Base-by-base conservation (phyloP, 2,329 filamentous ascomycete genomes). In the Penicillium corylophilum region DNA sequence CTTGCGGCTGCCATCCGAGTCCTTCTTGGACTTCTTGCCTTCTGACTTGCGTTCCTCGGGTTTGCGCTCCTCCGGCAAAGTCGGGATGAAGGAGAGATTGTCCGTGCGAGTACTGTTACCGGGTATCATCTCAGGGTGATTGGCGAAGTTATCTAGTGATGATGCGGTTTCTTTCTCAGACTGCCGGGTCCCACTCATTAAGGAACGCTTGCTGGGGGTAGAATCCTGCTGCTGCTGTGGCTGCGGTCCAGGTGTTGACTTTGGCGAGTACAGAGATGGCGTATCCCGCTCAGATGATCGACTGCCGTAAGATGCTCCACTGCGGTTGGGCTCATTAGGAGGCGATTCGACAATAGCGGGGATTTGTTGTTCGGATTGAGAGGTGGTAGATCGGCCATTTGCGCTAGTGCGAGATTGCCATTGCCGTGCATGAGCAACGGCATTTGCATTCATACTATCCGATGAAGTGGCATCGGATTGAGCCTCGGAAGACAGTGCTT, bases 81-180 rank as follows among this genome's bases (percentile, higher is more conserved):
- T 93, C 0, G 91, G 89, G 46, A 94, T 91, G 60, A 91, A 87
- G 0, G 89, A 90, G 13, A 95, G 76, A 44, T 80, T 84, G 69
- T 94, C 90, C 1, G 89, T 93, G 41, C 88, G 82, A 7, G 82
- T 86, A 50, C 78, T 83, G 49, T 84, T 85, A 12, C 87, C 87
- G 20, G 88, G 85, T 2, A 93, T 73, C 24, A 84, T 78, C n/a
- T 89, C 84, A 3, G 87, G 83, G 53, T 82, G 80, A 26, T 82
- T 82, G 9, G 81, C 78, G 57, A 88, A 80, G 26, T 92, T 87
- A 58, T 85, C 84, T 18, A 87, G 75, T 1, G 79, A 82, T 44
- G 82, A 77, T 44, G 71, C 61, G 53, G 54, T 71, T 61, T 73
- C 76, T 72, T 59, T 74, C 62, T 50, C 60, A 41, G 69, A 50